Base-by-base conservation (phyloP, 495 filamentous ascomycete genomes). In the Lasiosphaeris hirsuta region DNA sequence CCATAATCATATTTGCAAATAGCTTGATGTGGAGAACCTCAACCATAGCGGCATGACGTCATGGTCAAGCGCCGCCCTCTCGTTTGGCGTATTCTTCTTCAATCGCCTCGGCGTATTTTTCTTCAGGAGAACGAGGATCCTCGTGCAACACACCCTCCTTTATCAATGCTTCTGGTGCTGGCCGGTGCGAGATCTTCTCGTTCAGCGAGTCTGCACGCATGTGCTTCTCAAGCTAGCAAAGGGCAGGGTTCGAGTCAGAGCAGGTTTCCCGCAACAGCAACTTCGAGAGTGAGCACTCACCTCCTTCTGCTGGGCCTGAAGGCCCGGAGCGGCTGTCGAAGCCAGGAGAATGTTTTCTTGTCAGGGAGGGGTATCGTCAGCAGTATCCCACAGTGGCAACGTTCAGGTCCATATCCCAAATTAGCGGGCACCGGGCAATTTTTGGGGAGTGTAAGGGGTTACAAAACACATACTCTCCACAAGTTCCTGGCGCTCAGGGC, bases 131-230 rank as follows among this genome's bases (percentile, higher is more conserved):
- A 47, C 78, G 78, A 8, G 80, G 80, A 56, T 87, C 85, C 58
- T 86, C 86, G 15, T 78, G 75, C 50, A 90, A 72, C 46, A 96
- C 90, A 2, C 91, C 91, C 64, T 89, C 82, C 60, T 87, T 83
- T 46, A 96, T 78, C 46, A 96, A 70, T 35, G 87, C 80, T 55
- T 90, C 88, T 4, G 87, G 86, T 23, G 84, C 76, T 1, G 91
- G 91, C 7, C 91, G 80, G 54, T 86, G 79, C 65, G 85, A 78
- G 55, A 96, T 82, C 69, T 89, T 90, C 63, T 92, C 88, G 69
- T 96, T 91, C 38, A 96, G 74, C 35, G 80, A 86, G 68, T 96
- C 87, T 48, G 83, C 86, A 15, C 87, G 84, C 91, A 96, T 95
- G 65, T 91, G 84, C 63, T 82, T 87, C 69, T 89, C 86, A 50